A percentile compares a stretch with the other conserved stretches of the same genome.
Conservation (phyloP, 192 early-diverging fungal species). For the Dissophora globulifera region DNA sequence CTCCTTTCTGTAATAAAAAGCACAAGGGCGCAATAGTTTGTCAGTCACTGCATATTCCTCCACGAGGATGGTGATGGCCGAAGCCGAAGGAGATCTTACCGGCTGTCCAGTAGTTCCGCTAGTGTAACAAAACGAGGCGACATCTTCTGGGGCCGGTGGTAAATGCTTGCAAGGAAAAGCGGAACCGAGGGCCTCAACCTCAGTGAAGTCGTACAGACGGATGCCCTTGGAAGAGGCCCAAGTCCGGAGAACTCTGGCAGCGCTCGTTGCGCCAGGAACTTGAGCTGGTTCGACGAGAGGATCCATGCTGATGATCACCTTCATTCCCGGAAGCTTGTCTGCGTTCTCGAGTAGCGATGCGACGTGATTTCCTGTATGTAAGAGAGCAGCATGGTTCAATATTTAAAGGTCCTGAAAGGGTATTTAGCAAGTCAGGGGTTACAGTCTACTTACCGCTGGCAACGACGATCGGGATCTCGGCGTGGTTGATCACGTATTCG, state of each 20-base stretch:
- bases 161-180: constrained; percentile 60
- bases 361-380: constrained; percentile 15
- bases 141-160: constrained; percentile 69
- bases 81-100: no score
- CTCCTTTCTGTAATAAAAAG: no score
- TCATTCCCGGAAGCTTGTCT: constrained; percentile 68
- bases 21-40: no score
- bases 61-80: no score
- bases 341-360: constrained; percentile 6
- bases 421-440: not conserved
- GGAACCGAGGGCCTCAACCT: constrained; percentile 69
- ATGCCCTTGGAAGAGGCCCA: constrained; percentile 72
- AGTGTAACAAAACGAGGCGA: constrained; percentile 80
- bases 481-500: constrained; percentile 85
- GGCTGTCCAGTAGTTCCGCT: constrained; percentile 88
- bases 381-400: not conserved
- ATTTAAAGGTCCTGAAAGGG: not conserved
- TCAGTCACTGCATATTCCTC: no score
- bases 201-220: constrained; percentile 63
- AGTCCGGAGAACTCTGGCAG: constrained; percentile 30
- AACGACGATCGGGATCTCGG: constrained; percentile 76
- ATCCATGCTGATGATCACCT: constrained; percentile 83
- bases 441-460: constrained; percentile 26
- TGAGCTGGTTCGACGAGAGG: constrained; percentile 55
- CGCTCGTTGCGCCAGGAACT: constrained; percentile 14